Conservation (phyloP, 805 yeast genomes). For the Metschnikowia anglica region DNA sequence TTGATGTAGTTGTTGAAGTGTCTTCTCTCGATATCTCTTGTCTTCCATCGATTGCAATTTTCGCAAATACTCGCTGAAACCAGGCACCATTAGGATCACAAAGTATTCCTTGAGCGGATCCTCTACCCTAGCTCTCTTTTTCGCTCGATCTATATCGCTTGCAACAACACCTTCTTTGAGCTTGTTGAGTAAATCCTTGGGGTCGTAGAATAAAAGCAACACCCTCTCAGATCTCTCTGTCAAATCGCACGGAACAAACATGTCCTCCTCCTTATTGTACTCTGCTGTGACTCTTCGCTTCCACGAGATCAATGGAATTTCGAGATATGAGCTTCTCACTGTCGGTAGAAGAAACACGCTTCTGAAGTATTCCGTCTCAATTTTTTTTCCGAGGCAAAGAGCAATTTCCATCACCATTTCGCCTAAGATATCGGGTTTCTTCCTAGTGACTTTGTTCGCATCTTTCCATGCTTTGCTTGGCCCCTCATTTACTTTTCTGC, state of each 20-base stretch:
- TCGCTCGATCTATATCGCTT: conserved; percentile 12
- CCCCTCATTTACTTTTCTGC: conserved; percentile 4
- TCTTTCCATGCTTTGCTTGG: conserved; percentile 31
- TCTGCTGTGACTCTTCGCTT: conserved; percentile 47
- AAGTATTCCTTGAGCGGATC: conserved; percentile 25
- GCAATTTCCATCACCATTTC: conserved; percentile 52
- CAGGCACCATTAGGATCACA: conserved; percentile 48
- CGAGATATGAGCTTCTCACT: conserved; percentile 23
- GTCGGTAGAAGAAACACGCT: conserved; percentile 23
- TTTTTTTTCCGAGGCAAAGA: conserved; percentile 17
- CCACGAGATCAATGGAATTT: conserved; percentile 52
- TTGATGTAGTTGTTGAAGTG: conserved; percentile 16
- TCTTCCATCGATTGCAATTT: conserved; percentile 48
- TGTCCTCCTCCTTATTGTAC: conserved; percentile 49
- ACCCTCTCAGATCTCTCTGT: conserved; percentile 44
- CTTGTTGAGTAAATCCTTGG: conserved; percentile 41
- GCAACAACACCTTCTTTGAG: conserved; percentile 14
- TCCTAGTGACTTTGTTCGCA: conserved; percentile 38
- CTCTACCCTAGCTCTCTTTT: conserved; percentile 11
- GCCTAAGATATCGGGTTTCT: conserved; percentile 49
- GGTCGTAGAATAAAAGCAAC: conserved; percentile 45
- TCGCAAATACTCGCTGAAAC: conserved; percentile 46
- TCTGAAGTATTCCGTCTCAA: conserved; percentile 27
- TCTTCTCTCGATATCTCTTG: conserved; percentile 36
- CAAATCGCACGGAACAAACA: conserved; percentile 53